Evolutionary conservation across 768 basidiomycete species (phyloP), one percentile per base, ranked within the genome.

Genomic region (Serendipita sp.): DNA sequence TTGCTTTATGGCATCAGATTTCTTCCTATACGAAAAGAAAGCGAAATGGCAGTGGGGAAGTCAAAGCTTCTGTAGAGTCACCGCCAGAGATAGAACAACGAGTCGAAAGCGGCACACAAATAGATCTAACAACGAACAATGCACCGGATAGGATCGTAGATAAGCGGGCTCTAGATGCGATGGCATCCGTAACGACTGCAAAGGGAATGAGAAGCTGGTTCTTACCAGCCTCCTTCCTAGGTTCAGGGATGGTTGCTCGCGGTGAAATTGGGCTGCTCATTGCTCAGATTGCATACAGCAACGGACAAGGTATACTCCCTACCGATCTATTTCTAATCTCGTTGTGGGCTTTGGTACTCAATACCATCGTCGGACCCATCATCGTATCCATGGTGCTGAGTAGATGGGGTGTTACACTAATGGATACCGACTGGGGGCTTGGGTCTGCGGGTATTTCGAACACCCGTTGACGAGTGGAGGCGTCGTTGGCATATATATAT

Each of bases 181-280:
- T 23, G 23, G 23, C 23, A 23, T 23, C 23, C 23, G 23, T 23
- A 23, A 23, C 23, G 23, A 23, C 23, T 23, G 23, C 41, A 13
- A 41, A 41, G 41, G 41, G 41, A 13, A 38, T 63, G 3, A 66
- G 66, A 8, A 64, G 67, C n/a, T 67, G 69, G 5, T 73, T 65
- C 46, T 0, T 72, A 70, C 1, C 72, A 74, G 3, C 75, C 76
- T 0, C 63, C 72, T 10, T 74, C 44, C 73, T 85, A 18, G 81
- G 81, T 0, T 70, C 82, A 2, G 83, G 83, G 0, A 82, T 86
- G 79, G 79, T 85, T 41, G 80, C 85, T 0, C 78, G 85, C 2
- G 86, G 86, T 1, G 85, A 86, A 71, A 85, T 86, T 32, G 84
- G 83, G 11, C 75, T 86, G 54, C 80, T 85, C 36, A 79, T 85